These are phyloP conservation scores for Fusarium sp. DNA, from an alignment of 2,329 filamentous ascomycete species.

Conservation along the genomic window DNA sequence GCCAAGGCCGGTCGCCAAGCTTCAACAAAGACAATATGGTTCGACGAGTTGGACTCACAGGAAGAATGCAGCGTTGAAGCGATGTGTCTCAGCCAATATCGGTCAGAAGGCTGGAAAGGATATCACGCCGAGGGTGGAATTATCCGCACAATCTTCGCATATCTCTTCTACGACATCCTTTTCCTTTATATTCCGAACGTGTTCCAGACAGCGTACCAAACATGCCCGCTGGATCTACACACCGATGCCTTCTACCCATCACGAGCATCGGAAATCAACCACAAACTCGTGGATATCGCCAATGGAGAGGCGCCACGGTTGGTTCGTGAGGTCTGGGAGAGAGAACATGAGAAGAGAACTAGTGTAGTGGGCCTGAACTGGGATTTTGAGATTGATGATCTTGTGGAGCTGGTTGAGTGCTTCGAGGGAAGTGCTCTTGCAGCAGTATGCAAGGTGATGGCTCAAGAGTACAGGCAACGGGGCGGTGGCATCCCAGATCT, in stretches of 20 bases:
- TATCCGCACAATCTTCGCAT: conserved; percentile 88
- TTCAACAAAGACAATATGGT: conserved; percentile 85
- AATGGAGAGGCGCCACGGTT: conserved; percentile 82
- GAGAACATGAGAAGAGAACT: conserved; percentile 77
- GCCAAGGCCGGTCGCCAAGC: conserved; percentile 56
- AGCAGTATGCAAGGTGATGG: conserved; percentile 91
- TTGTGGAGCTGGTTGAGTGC: conserved; percentile 82
- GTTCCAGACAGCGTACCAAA: conserved; percentile 96
- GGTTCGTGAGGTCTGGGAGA: conserved; percentile 75
- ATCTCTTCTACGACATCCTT: conserved; percentile 92
- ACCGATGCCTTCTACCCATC: conserved; percentile 92
- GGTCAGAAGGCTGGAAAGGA: conserved; percentile 88
- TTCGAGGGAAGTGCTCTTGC: conserved; percentile 86
- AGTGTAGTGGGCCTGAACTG: conserved; percentile 94
- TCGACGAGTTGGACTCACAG: conserved; percentile 78
- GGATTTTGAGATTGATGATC: conserved; percentile 83
- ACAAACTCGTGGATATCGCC: conserved; percentile 84
- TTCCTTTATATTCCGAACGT: conserved; percentile 96
- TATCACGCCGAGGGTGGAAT: conserved; percentile 95
- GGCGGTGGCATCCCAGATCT: conserved; percentile 93
- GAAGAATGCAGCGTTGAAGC: conserved; percentile 89
- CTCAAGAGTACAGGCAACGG: conserved; percentile 90
- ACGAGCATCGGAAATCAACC: conserved; percentile 90
- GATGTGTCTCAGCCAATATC: conserved; percentile 93
- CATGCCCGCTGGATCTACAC: conserved; percentile 90